These are phyloP conservation scores for Pseudogymnoascus pannorum DNA, from an alignment of 2,329 filamentous ascomycete species.

Conservation along the genomic window DNA sequence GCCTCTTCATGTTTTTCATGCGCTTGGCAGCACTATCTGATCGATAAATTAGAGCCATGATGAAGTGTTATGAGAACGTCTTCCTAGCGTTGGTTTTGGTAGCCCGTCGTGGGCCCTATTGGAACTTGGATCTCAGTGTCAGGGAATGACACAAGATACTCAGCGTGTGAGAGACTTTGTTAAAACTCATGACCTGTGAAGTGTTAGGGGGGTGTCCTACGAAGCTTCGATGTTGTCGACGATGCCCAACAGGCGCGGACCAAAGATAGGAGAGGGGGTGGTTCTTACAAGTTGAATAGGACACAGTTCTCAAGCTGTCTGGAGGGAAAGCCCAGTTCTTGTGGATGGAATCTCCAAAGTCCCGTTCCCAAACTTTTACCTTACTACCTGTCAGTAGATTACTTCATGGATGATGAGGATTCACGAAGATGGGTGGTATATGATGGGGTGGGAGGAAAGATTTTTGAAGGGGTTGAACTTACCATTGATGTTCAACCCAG, in stretches of 20 bases:
- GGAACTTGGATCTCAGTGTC: not conserved
- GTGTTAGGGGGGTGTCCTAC: not conserved
- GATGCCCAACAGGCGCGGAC: not conserved
- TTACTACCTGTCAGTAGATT: not conserved
- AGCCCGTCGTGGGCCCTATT: not conserved
- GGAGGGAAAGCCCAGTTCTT: not conserved
- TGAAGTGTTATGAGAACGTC: too few species aligned
- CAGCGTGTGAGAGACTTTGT: not conserved
- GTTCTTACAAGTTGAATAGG: not conserved
- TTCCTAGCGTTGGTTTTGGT: not conserved
- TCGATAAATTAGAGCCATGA: not conserved
- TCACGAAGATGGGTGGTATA: not conserved
- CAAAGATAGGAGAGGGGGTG: not conserved
- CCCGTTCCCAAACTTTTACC: not conserved
- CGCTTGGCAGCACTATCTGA: not conserved
- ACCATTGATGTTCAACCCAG: not conserved
- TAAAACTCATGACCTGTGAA: not conserved
- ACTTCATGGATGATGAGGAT: not conserved
- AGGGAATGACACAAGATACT: not conserved
- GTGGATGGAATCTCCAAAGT: not conserved
- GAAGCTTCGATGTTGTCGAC: not conserved
- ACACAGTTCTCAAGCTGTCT: not conserved
- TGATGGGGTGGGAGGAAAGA: not conserved
- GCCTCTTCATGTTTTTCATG: not conserved
- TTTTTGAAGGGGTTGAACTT: not conserved